Conservation (phyloP, 306 rosid genomes). For the Dryas octopetala region DNA sequence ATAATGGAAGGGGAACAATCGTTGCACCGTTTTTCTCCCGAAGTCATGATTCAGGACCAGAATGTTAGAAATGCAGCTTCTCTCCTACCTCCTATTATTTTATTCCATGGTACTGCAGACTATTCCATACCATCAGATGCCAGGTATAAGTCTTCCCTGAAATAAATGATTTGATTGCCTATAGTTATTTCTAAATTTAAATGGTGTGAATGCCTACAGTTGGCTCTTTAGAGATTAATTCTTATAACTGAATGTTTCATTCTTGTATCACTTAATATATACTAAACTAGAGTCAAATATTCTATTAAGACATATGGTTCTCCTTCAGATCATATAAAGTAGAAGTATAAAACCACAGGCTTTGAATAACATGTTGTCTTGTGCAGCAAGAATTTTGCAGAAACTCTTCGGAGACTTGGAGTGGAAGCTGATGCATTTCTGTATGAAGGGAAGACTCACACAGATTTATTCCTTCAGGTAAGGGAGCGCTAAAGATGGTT, state of each 20-base stretch:
- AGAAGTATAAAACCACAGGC: not conserved
- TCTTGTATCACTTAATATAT: not conserved
- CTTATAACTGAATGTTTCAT: not conserved
- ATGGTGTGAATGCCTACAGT: not conserved
- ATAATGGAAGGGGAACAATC: slow-evolving; percentile 97
- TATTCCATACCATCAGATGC: slow-evolving; percentile 86
- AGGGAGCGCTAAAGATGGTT: slow-evolving; percentile 11
- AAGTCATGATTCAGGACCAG: slow-evolving; percentile 70
- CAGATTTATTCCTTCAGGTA: slow-evolving; percentile 96
- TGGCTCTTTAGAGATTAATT: not conserved
- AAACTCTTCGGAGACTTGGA: slow-evolving; percentile 69
- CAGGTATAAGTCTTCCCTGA: slow-evolving; percentile 50
- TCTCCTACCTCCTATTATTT: slow-evolving; percentile 61
- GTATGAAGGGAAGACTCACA: slow-evolving; percentile 84
- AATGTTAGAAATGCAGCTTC: slow-evolving; percentile 60
- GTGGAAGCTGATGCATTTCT: slow-evolving; percentile 66
- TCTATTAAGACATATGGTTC: not conserved
- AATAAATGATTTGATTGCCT: slow-evolving; percentile 12
- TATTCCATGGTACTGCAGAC: slow-evolving; percentile 92
- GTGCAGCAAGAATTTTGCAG: slow-evolving; percentile 72
- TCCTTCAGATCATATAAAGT: not conserved
- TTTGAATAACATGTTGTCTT: slow-evolving; percentile 23
- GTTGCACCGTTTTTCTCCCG: slow-evolving; percentile 78
- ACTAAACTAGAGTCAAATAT: not conserved
- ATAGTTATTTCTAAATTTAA: not conserved